A percentile compares a stretch with the other conserved stretches of the same genome.
Evolutionary conservation across 139 green algal genomes (phyloP).

Genomic region (Closterium sp.): DNA sequence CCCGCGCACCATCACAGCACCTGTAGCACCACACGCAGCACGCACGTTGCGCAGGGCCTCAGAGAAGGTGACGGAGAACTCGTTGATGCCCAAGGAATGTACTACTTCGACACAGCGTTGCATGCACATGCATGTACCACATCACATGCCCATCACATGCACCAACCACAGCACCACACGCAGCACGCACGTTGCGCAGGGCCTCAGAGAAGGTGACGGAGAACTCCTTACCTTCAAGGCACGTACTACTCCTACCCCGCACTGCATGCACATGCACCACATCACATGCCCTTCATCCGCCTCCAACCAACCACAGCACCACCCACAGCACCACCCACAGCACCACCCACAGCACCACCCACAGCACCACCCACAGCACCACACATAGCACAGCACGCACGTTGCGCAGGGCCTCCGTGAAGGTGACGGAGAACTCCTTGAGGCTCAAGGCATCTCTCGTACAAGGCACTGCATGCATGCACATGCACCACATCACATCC

Average conservation of each 20-base stretch:
- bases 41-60: conserved; percentile 36
- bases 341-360: neutral
- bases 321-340: neutral
- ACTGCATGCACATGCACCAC: no score
- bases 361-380: neutral
- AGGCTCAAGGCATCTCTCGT: no score
- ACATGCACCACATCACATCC: neutral
- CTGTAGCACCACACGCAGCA: no score
- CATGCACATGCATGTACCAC: no score
- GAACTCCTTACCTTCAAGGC: no score
- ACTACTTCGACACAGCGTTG: no score
- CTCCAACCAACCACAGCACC: neutral
- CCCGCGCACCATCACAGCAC: no score
- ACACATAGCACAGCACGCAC: conserved; percentile 3
- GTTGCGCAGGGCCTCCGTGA: conserved; percentile 20
- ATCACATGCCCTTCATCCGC: no score
- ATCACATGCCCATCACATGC: neutral
- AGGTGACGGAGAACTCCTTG: conserved; percentile 44
- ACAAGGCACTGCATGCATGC: no score
- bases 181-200: conserved; percentile 22
- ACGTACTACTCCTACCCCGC: no score
- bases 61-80: conserved; percentile 37
- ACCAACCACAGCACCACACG: no score
- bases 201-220: conserved; percentile 37
- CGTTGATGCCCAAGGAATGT: neutral